A percentile compares a stretch with the other conserved stretches of the same genome.
Evolutionary conservation across 1,284 basidiomycete species (phyloP).

Genomic region (Amylostereum chailletii): DNA sequence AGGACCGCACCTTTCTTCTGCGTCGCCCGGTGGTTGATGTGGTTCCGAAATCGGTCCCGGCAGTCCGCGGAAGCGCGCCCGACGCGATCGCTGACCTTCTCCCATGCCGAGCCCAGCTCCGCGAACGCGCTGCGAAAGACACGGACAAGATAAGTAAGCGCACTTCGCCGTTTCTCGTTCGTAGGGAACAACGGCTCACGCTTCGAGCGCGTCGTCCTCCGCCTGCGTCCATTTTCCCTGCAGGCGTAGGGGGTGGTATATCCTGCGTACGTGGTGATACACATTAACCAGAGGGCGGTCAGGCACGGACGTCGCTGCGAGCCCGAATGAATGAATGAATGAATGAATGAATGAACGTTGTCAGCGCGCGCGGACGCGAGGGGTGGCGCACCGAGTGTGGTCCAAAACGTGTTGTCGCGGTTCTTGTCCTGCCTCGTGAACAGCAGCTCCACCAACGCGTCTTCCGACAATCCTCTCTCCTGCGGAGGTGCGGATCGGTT

Average conservation of each 20-base stretch:
- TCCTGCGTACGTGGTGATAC: constrained; percentile 70
- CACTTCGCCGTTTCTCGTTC: background rate
- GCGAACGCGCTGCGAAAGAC: constrained; percentile 44
- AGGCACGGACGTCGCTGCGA: constrained; percentile 54
- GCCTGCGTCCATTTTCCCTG: constrained; percentile 64
- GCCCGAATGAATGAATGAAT: background rate
- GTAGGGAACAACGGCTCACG: constrained; percentile 32
- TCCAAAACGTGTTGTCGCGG: background rate
- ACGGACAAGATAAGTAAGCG: background rate
- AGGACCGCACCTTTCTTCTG: constrained; percentile 34
- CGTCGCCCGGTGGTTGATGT: constrained; percentile 53
- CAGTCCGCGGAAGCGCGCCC: constrained; percentile 73
- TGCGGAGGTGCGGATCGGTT: background rate
- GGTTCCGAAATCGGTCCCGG: constrained; percentile 76
- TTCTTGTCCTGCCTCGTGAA: background rate
- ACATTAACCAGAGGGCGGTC: constrained; percentile 72
- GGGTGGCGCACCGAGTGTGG: background rate
- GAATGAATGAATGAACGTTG: constrained; percentile 1
- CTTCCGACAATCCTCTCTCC: background rate
- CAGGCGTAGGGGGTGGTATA: constrained; percentile 54
- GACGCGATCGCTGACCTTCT: constrained; percentile 58
- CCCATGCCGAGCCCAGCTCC: constrained; percentile 71
- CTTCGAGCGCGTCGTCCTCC: constrained; percentile 59
- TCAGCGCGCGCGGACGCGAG: background rate
- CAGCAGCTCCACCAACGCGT: background rate